Evolutionary conservation across 23 red algal genomes (phyloP).

Genomic region (Gracilaria vermiculophylla): DNA sequence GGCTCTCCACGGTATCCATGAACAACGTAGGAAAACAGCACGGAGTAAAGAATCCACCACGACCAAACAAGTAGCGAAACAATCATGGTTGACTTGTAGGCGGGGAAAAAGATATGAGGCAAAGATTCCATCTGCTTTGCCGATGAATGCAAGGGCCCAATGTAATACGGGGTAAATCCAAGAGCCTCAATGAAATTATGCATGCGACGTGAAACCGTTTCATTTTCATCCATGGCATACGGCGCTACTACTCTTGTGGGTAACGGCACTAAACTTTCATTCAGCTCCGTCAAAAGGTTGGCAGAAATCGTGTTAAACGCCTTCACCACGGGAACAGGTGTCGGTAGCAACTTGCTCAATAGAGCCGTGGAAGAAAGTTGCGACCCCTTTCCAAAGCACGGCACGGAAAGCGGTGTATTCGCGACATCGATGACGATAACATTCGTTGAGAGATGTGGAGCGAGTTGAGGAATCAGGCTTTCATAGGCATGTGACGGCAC

Average conservation of each 20-base stretch:
- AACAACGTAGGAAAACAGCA: conserved; percentile 34
- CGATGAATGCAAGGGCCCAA: neutral
- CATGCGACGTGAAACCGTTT: neutral
- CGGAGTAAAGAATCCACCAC: conserved; percentile 28
- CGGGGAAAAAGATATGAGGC: conserved; percentile 48
- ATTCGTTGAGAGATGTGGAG: neutral
- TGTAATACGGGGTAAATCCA: conserved; percentile 4
- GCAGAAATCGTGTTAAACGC: conserved; percentile 75
- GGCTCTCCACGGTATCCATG: conserved; percentile 6
- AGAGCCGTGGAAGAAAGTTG: neutral
- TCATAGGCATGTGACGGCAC: conserved; percentile 19
- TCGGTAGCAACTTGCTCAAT: neutral
- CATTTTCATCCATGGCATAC: neutral
- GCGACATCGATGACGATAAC: conserved; percentile 55
- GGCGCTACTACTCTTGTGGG: neutral
- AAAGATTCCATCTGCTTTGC: conserved; percentile 35
- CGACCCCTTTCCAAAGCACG: neutral
- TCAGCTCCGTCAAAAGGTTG: conserved; percentile 13
- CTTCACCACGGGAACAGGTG: conserved; percentile 48
- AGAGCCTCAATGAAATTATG: neutral
- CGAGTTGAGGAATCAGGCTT: neutral
- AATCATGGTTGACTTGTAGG: conserved; percentile 25
- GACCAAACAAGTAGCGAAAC: neutral
- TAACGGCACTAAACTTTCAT: neutral
- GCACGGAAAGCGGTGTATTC: neutral